A percentile compares a stretch with the other conserved stretches of the same genome.
Conservation (phyloP, 2,329 filamentous ascomycete species). For the Penicillium sp. region DNA sequence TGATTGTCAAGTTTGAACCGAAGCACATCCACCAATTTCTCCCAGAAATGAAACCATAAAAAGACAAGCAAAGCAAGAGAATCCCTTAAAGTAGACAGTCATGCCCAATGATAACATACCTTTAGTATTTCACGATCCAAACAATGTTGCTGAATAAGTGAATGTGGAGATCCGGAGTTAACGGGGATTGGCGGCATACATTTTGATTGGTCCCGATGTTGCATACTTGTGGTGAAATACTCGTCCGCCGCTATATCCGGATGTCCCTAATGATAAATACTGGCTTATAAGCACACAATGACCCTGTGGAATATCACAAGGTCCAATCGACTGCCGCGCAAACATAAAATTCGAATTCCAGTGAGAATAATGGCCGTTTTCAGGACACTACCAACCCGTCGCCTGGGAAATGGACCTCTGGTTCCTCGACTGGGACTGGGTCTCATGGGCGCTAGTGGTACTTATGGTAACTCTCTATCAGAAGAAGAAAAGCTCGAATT, state of each 20-base stretch:
- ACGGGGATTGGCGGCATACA: conserved; percentile 9
- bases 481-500: conserved; percentile 48
- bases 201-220: conserved; percentile 4
- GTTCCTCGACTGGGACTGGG: conserved; percentile 31
- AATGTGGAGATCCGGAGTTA: background rate
- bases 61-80: no score
- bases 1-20: background rate
- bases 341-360: background rate
- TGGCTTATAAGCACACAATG: background rate
- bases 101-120: no score
- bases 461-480: conserved; percentile 30
- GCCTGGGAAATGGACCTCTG: conserved; percentile 28
- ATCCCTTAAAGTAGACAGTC: no score
- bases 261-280: background rate
- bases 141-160: background rate
- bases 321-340: no score
- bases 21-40: background rate
- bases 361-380: background rate
- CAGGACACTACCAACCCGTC: conserved; percentile 22
- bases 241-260: conserved; percentile 13
- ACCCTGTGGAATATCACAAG: background rate
- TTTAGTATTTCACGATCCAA: background rate
- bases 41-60: no score
- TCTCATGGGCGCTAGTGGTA: conserved; percentile 27
- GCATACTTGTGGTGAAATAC: background rate